Percentiles rank a stretch among this genome's conserved stretches.
Conservation (phyloP, 2,329 filamentous ascomycete species). For the Conoideocrella luteorostrata region DNA sequence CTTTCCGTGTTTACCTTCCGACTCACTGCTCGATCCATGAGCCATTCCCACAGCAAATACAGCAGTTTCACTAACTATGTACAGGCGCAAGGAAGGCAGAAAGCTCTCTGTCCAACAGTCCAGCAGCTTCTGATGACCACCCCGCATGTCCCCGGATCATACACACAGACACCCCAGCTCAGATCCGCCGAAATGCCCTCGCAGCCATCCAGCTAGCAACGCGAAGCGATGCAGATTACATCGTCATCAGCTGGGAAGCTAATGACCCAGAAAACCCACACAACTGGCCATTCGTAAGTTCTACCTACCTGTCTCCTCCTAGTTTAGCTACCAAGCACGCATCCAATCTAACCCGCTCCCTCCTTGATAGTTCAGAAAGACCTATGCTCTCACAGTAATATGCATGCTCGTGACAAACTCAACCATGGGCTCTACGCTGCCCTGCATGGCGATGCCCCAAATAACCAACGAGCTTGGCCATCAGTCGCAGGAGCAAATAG, state of each 20-base stretch:
- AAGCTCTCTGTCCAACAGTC: too few relatives aligned
- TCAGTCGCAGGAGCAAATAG: conserved; percentile 36
- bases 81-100: too few relatives aligned
- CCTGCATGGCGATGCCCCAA: conserved; percentile 54
- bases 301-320: not conserved
- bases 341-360: not conserved
- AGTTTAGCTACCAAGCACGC: not conserved
- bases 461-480: conserved; percentile 53
- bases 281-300: conserved; percentile 39
- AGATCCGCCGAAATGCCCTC: conserved; percentile 24
- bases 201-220: conserved; percentile 27
- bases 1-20: not conserved
- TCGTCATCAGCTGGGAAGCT: conserved; percentile 38
- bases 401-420: conserved; percentile 60
- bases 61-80: too few relatives aligned
- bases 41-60: too few relatives aligned
- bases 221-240: conserved; percentile 23
- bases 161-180: conserved; percentile 33
- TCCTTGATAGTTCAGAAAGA: conserved; percentile 50
- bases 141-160: not conserved
- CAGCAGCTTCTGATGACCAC: not conserved
- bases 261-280: conserved; percentile 47
- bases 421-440: conserved; percentile 59
- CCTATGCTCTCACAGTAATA: conserved; percentile 44
- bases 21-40: too few relatives aligned